Base-by-base conservation (phyloP, 805 yeast species). In the Deakozyma indianensis region DNA sequence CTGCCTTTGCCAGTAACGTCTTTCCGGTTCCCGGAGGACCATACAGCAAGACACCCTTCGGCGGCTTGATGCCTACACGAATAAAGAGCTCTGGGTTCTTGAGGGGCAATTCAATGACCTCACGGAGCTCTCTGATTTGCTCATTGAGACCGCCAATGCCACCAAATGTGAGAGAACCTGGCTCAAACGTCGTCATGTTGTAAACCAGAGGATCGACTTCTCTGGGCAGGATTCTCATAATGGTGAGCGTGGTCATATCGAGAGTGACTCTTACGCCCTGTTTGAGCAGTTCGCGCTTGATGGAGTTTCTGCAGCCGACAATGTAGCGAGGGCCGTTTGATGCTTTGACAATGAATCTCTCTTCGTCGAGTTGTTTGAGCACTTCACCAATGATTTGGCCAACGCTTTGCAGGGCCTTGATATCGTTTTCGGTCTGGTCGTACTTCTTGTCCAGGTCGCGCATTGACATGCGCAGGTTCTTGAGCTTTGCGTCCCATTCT, bases 1-100 rank as follows among this genome's bases (percentile, higher is more conserved):
- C 96, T 0, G 97, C 97, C 59, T 92, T 88, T 16, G 98, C 98
- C 58, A 90, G 73, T 48, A 90, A 69, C 0, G 98, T 90, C 63
- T 90, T 90, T 60, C 98, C 97, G 0, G 98, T 92, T 57, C 98
- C 98, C 22, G 98, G 98, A 4, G 98, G 98, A 4, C 98, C 98
- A 60, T 92, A 92, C 44, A 92, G 71, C 50, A 92, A 69, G 23
- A 90, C 97, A 63, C 97, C 98, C 65, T 92, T 92, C 47, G 98
- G 98, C n/a, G 96, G 95, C 61, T 87, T 87, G 64, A 92, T 92
- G 43, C 98, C 98, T 27, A 92, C 96, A 62, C 98, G 79, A 50
- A 83, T 70, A 64, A 92, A 92, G 56, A 92, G 73, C 66, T 92
- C 98, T 2, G 98, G 98, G 63, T 92, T 92, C 65, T 92, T 92